Conservation (phyloP, 192 early-diverging fungal genomes). For the Linnemannia elongata region DNA sequence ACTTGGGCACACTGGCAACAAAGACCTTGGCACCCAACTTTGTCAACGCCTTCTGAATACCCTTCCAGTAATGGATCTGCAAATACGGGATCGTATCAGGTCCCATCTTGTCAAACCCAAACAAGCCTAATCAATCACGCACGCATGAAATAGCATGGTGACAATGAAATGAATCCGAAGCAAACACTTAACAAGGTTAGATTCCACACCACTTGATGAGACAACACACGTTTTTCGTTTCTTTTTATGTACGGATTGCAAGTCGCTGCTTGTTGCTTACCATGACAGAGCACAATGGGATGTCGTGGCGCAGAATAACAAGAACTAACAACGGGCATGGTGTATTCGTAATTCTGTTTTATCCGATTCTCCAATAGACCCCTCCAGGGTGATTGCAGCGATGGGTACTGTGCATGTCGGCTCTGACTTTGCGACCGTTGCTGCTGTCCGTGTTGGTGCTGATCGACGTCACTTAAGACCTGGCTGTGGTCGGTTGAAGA, state of each 20-base stretch:
- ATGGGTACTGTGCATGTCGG: conserved; percentile 46
- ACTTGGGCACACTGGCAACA: conserved; percentile 79
- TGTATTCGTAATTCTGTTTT: conserved; percentile 58
- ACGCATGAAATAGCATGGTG: not conserved
- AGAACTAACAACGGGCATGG: conserved; percentile 66
- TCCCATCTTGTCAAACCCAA: conserved; percentile 91
- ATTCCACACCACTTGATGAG: not conserved
- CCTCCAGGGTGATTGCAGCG: conserved; percentile 42
- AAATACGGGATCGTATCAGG: conserved; percentile 80
- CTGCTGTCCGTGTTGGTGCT: too few relatives aligned
- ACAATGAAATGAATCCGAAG: conserved; percentile 14
- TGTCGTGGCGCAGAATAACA: conserved; percentile 79
- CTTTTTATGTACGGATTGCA: too few relatives aligned
- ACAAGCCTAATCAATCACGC: conserved; percentile 68
- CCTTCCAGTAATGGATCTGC: conserved; percentile 90
- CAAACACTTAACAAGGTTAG: not conserved
- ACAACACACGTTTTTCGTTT: too few relatives aligned
- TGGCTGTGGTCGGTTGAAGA: conserved; percentile 11
- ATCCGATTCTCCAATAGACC: conserved; percentile 60
- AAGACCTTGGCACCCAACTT: conserved; percentile 87
- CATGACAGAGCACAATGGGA: conserved; percentile 91
- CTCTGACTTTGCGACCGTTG: not conserved
- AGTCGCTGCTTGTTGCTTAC: conserved; percentile 39
- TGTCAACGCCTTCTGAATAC: conserved; percentile 81
- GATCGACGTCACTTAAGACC: conserved; percentile 7